phyloP scores from a whole-genome alignment of 2,329 filamentous ascomycete genomes.

The Fusarium begoniae region DNA sequence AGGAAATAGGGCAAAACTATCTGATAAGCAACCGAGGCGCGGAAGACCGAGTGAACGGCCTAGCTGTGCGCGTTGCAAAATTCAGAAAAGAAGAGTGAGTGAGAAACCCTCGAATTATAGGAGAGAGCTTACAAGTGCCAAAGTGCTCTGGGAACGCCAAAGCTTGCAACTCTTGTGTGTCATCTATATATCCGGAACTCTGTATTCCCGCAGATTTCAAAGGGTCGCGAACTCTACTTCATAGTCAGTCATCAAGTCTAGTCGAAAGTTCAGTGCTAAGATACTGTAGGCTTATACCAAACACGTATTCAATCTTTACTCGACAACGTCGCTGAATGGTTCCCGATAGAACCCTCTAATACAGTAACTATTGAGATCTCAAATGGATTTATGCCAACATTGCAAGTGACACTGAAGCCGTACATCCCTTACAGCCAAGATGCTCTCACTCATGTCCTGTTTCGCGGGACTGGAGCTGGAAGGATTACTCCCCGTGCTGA shows the following conservation, averaged over 20 bases:
- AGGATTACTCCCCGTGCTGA: neutral
- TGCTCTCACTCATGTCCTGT: neutral
- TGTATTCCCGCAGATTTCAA: neutral
- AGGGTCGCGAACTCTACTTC: neutral
- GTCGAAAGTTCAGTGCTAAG: neutral
- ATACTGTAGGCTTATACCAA: neutral
- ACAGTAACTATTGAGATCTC: neutral
- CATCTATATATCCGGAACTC: neutral
- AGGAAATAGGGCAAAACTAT: rapidly evolving
- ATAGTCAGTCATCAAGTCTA: neutral
- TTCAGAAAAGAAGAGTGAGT: neutral
- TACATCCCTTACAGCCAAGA: neutral
- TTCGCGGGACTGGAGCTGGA: neutral
- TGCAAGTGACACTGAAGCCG: neutral
- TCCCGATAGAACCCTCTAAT: neutral
- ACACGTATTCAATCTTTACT: neutral
- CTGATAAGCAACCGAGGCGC: neutral
- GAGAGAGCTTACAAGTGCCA: neutral
- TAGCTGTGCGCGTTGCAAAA: neutral
- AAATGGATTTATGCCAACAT: neutral
- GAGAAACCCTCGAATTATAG: rapidly evolving
- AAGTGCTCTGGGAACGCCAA: neutral
- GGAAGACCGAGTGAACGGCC: neutral
- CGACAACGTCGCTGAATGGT: neutral
- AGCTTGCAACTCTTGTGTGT: neutral